Evolutionary conservation across 331 rosid genomes (phyloP), one percentile per base, ranked within the genome.

Genomic region (Dryas integrifolia): DNA sequence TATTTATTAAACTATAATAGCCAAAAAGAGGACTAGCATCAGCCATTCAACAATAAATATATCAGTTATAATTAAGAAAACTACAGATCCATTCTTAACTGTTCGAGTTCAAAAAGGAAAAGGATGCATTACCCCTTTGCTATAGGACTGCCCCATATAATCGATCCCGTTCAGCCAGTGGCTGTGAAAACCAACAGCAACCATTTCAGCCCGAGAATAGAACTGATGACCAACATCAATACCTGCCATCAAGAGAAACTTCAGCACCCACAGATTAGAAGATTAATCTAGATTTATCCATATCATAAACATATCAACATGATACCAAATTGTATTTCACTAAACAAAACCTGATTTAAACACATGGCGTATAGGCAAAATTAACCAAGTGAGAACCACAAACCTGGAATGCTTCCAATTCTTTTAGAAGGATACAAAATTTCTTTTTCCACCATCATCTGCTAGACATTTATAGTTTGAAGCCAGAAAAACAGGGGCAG

Each of bases 141-240:
- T 64, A 82, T 89, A 89, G 69, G 69, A 41, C 38, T n/a, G 57
- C 64, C 97, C 97, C 90, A 95, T 89, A 78, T 40, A 95, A 78
- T 95, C 99, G 71, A 95, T 95, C 52, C 99, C 99, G 10, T 89
- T 92, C 73, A 95, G 82, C 99, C 99, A 95, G 61, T 95, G 99
- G 80, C 96, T 80, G 74, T 95, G 99, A 79, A 89, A 89, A 72
- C 99, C 99, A 83, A 95, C 87, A n/a, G 75, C 92, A 44, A 89
- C 97, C 99, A 95, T 95, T 87, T 95, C 99, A 82, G 96, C 96
- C 65, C 99, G 96, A 55, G 98, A 90, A 88, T 85, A 95, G 77
- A 95, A 95, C 76, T 87, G 96, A 81, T 95, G 89, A 26, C 99
- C 99, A 73, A 88, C 97, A 61, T 72, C 85, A 86, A 95, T 82